These are phyloP conservation scores for Nicotiana obtusifolia DNA, from an alignment of 257 asterid genomes.

Conservation along the genomic window DNA sequence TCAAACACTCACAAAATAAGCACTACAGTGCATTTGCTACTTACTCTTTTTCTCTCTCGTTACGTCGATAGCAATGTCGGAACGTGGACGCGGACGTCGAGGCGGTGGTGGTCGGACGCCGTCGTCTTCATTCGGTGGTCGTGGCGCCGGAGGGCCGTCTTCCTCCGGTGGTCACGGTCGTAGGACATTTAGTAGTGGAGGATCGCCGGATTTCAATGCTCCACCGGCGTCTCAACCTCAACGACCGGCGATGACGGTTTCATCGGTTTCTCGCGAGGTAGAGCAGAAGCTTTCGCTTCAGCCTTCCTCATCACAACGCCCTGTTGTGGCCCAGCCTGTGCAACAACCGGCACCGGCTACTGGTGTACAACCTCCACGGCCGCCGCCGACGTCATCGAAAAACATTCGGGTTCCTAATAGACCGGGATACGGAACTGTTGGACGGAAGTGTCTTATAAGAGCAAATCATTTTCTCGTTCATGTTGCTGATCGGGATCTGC, in stretches of 20 bases:
- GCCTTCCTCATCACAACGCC: conserved; percentile 13
- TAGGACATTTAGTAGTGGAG: background rate
- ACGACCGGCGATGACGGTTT: conserved; percentile 2
- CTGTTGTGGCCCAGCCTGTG: background rate
- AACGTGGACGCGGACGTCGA: conserved; percentile 19
- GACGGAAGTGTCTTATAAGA: conserved; percentile 28
- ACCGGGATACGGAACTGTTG: conserved; percentile 43
- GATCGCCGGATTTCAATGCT: background rate
- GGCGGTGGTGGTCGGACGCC: conserved; percentile 22
- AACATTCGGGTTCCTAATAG: conserved; percentile 37
- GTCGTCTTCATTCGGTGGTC: background rate
- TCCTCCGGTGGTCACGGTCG: background rate
- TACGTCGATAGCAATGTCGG: conserved; percentile 16
- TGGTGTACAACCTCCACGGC: background rate
- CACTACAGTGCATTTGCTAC: background rate
- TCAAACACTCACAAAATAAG: background rate
- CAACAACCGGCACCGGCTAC: conserved; percentile 9
- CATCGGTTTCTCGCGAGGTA: conserved; percentile 21
- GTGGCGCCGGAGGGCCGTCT: conserved; percentile 7
- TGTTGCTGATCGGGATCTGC: conserved; percentile 45
- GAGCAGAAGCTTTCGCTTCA: conserved; percentile 31
- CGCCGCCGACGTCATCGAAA: conserved; percentile 52
- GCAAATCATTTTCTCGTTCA: conserved; percentile 71
- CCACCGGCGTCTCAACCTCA: background rate
- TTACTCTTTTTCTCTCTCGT: background rate